Evolutionary conservation across 2,329 filamentous ascomycete species (phyloP).

Genomic region (Plenodomus biglobosus): DNA sequence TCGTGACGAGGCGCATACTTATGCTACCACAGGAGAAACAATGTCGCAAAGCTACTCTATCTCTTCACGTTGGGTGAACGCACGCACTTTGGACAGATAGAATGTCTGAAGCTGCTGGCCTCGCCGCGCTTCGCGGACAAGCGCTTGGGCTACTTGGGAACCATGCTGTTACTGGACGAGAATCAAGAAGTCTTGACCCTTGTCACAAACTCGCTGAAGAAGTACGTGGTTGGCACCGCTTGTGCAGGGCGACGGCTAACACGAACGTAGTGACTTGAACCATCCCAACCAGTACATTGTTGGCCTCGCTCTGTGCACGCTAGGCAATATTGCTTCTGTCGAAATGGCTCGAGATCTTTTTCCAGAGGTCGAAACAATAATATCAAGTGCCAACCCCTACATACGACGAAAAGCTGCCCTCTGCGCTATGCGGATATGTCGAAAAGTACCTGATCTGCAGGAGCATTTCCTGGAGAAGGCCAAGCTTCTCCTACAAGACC

Average conservation of each 20-base stretch:
- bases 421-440: constrained; percentile 98
- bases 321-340: constrained; percentile 95
- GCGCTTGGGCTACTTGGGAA: constrained; percentile 90
- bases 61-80: constrained; percentile 96
- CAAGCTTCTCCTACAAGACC: constrained; percentile 80
- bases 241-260: constrained; percentile 14
- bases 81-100: constrained; percentile 98
- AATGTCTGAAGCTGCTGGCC: constrained; percentile 95
- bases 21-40: constrained; percentile 73
- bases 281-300: constrained; percentile 99
- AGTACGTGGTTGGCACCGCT: constrained; percentile 58
- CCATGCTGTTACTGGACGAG: constrained; percentile 93
- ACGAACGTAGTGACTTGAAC: constrained; percentile 74
- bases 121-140: constrained; percentile 98
- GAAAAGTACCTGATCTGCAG: constrained; percentile 94
- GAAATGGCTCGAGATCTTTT: constrained; percentile 99
- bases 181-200: constrained; percentile 97
- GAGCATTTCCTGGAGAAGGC: constrained; percentile 98
- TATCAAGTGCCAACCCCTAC: constrained; percentile 96
- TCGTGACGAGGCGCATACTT: constrained; percentile 18
- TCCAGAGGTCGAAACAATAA: constrained; percentile 86
- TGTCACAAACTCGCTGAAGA: constrained; percentile 96
- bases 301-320: constrained; percentile 89
- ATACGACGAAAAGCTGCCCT: constrained; percentile 94
- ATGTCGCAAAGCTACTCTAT: constrained; percentile 97